These are phyloP conservation scores for Plasmodium relictum DNA, from an alignment of 169 alveolate species.

Conservation along the genomic window DNA sequence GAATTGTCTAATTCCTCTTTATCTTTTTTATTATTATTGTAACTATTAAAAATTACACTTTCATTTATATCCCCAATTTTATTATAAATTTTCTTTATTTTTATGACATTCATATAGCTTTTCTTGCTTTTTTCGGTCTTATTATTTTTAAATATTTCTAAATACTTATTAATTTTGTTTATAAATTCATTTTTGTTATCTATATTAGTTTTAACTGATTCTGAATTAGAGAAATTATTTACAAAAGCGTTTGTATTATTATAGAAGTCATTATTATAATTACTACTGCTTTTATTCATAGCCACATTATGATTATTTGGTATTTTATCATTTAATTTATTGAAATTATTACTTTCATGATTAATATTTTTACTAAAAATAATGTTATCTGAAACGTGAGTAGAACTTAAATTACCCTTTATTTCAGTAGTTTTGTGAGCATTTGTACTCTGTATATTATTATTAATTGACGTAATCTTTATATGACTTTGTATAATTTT, in stretches of 20 bases:
- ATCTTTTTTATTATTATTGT: neutral
- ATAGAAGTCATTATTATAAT: too few species aligned
- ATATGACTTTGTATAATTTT: constrained; percentile 21
- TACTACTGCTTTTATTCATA: too few species aligned
- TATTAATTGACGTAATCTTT: neutral
- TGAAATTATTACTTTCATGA: too few species aligned
- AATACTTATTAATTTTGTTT: constrained; percentile 4
- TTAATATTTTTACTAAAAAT: neutral
- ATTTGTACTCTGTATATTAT: neutral
- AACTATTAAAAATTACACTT: neutral
- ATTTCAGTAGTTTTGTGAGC: too few species aligned
- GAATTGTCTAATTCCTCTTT: constrained; percentile 4
- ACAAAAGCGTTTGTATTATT: too few species aligned
- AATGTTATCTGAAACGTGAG: neutral
- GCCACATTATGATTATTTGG: too few species aligned
- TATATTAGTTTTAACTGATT: neutral
- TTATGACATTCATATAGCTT: constrained; percentile 19
- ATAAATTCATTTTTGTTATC: neutral
- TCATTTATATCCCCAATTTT: neutral
- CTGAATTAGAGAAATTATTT: too few species aligned
- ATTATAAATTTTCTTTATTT: constrained; percentile 29
- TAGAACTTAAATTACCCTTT: neutral
- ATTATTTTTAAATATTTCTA: constrained; percentile 17
- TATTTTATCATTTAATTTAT: too few species aligned
- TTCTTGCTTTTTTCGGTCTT: constrained; percentile 10